Conservation (phyloP, 1,284 basidiomycete species). For the Naganishia cerealis region DNA sequence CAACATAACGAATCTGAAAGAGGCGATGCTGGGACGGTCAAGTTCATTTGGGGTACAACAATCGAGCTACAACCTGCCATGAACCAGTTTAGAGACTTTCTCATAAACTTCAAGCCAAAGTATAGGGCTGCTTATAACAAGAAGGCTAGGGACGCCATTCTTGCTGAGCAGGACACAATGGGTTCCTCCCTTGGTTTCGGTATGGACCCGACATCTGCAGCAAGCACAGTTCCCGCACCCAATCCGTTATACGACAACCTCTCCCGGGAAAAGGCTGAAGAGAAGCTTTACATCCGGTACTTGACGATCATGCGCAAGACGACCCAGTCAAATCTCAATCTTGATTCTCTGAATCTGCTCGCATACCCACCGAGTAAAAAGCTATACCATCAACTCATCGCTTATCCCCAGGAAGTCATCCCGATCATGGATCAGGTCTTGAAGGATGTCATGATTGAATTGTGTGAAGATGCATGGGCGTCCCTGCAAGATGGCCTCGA, state of each 20-base stretch:
- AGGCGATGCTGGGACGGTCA: conserved; percentile 60
- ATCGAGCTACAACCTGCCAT: conserved; percentile 88
- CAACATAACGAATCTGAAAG: conserved; percentile 27
- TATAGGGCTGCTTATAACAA: conserved; percentile 69
- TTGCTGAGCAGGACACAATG: conserved; percentile 60
- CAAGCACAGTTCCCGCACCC: conserved; percentile 44
- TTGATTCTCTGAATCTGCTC: conserved; percentile 84
- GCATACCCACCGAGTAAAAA: conserved; percentile 83
- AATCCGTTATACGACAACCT: conserved; percentile 56
- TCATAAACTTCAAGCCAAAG: conserved; percentile 89
- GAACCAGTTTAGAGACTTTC: conserved; percentile 83
- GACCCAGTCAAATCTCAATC: conserved; percentile 85
- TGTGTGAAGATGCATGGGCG: conserved; percentile 74
- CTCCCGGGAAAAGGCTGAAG: conserved; percentile 66
- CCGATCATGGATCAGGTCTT: conserved; percentile 95
- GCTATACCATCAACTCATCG: conserved; percentile 73
- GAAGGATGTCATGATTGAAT: conserved; percentile 82
- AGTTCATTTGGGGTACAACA: conserved; percentile 94
- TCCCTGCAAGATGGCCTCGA: conserved; percentile 66
- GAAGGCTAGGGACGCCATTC: conserved; percentile 22
- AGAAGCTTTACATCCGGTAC: conserved; percentile 76
- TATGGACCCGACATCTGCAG: conserved; percentile 51
- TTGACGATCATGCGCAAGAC: conserved; percentile 83
- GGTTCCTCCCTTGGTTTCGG: conserved; percentile 14
- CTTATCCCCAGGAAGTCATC: conserved; percentile 94